phyloP scores from a whole-genome alignment of 306 rosid species.

The Dicorynia guianensis region DNA sequence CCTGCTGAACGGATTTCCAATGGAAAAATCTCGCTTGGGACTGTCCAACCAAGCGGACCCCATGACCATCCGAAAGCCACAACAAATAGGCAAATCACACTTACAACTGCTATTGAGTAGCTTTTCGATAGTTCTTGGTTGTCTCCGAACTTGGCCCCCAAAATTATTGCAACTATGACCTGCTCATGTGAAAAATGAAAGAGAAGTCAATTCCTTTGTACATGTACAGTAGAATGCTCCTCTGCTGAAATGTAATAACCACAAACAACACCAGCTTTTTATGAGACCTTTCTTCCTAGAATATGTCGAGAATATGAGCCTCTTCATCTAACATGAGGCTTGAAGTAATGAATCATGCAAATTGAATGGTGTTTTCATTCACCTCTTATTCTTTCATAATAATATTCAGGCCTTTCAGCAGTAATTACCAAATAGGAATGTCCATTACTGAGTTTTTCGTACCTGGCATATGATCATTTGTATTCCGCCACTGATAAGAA shows the following conservation, averaged over 20 bases:
- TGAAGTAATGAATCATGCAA: background rate
- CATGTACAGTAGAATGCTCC: background rate
- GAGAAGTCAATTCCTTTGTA: background rate
- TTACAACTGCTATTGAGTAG: constrained; percentile 57
- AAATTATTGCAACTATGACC: constrained; percentile 60
- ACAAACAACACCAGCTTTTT: background rate
- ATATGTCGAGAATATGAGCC: background rate
- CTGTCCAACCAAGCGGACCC: constrained; percentile 85
- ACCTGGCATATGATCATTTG: constrained; percentile 73
- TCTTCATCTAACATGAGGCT: background rate
- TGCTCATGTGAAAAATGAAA: constrained; percentile 28
- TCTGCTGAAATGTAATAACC: background rate
- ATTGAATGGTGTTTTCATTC: background rate
- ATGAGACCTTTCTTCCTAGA: background rate
- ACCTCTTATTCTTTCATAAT: background rate
- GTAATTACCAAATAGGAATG: background rate
- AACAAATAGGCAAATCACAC: constrained; percentile 66
- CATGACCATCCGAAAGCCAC: constrained; percentile 80
- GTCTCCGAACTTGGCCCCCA: constrained; percentile 60
- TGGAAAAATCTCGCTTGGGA: constrained; percentile 77
- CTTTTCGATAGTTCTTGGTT: constrained; percentile 58
- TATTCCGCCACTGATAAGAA: constrained; percentile 70
- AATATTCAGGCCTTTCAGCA: no score
- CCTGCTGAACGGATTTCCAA: constrained; percentile 75
- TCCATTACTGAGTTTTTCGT: background rate